phyloP scores from a whole-genome alignment of 345 rosid species.

The Zanthoxylum bungeanum region DNA sequence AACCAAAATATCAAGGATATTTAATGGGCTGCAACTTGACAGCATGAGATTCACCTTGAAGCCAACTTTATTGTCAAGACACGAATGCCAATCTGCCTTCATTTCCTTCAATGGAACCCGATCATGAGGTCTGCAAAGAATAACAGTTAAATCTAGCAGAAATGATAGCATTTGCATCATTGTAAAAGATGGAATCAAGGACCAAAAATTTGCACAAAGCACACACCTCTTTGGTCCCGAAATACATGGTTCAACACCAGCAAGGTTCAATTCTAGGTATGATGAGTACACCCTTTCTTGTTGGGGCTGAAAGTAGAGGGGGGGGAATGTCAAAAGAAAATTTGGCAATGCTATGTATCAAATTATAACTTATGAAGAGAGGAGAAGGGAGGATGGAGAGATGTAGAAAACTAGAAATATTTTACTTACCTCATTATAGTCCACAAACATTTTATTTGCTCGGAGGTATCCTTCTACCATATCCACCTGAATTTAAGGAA shows the following conservation, averaged over 20 bases:
- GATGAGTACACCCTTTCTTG: slow-evolving; percentile 81
- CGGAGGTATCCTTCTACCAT: slow-evolving; percentile 95
- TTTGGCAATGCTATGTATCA: neutral
- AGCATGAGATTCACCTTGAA: slow-evolving; percentile 59
- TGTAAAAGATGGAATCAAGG: neutral
- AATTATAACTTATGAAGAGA: neutral
- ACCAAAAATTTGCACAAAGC: slow-evolving; percentile 9
- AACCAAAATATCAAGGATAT: neutral
- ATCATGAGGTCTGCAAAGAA: slow-evolving; percentile 82
- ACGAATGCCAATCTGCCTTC: slow-evolving; percentile 99
- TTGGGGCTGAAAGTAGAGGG: slow-evolving; percentile 57
- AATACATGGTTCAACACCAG: slow-evolving; percentile 85
- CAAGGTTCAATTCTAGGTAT: slow-evolving; percentile 72
- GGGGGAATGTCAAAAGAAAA: slow-evolving; percentile 7
- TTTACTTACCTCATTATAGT: slow-evolving; percentile 80
- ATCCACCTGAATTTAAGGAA: slow-evolving; percentile 48
- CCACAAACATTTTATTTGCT: slow-evolving; percentile 96
- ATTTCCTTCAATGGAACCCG: slow-evolving; percentile 88
- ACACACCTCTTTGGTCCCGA: slow-evolving; percentile 94
- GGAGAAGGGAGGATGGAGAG: neutral
- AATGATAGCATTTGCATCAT: neutral
- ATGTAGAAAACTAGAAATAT: too few relatives aligned
- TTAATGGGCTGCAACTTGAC: neutral
- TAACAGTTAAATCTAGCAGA: slow-evolving; percentile 2
- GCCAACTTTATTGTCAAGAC: slow-evolving; percentile 85